Conservation (phyloP, 2,329 filamentous ascomycete species). For the Colletotrichum sp. region DNA sequence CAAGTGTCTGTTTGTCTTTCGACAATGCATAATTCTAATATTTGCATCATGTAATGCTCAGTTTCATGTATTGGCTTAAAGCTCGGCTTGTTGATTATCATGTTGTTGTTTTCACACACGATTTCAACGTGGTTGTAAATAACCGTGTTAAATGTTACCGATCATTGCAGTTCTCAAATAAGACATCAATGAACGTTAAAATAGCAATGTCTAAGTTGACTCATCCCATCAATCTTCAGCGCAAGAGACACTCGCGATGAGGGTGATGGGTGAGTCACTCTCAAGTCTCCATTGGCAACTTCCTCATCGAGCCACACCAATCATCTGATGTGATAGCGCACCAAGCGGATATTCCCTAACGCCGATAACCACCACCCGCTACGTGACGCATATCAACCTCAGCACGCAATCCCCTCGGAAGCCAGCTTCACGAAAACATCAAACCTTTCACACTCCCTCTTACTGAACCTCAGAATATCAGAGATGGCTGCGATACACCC, state of each 20-base stretch:
- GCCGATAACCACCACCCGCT: background rate
- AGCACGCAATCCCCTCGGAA: background rate
- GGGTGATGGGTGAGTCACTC: background rate
- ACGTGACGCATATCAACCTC: background rate
- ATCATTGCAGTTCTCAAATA: background rate
- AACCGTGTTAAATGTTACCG: rapidly evolving
- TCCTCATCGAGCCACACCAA: background rate
- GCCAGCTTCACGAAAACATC: background rate
- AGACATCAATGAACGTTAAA: background rate
- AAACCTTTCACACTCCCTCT: too few relatives aligned
- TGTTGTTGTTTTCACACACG: background rate
- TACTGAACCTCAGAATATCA: background rate
- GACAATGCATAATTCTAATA: too few relatives aligned
- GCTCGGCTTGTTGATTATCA: rapidly evolving
- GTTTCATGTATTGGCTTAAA: background rate
- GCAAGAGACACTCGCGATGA: background rate
- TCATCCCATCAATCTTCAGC: background rate
- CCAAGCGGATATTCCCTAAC: background rate
- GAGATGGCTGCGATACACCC: conserved; percentile 27
- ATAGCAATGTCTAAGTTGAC: background rate
- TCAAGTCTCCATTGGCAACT: background rate
- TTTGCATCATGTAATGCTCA: background rate
- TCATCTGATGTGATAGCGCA: background rate
- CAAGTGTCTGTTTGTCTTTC: too few relatives aligned
- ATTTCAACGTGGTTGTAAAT: background rate